These are phyloP conservation scores for Citropsis articulata DNA, from an alignment of 345 rosid species.

Conservation along the genomic window DNA sequence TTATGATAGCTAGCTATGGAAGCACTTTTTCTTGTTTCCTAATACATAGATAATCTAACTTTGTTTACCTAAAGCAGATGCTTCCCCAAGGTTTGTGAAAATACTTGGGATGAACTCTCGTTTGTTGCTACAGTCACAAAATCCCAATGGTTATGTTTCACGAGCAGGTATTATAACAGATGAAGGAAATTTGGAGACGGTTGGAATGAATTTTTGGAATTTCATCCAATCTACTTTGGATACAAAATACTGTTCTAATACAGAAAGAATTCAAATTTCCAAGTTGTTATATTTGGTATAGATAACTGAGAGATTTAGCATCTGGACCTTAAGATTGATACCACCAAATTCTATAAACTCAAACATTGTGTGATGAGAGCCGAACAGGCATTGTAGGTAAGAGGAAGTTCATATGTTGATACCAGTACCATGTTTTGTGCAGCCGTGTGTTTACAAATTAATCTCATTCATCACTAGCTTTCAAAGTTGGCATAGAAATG, in stretches of 20 bases:
- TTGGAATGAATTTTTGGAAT: constrained; percentile 37
- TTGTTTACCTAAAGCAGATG: constrained; percentile 19
- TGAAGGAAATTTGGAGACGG: constrained; percentile 31
- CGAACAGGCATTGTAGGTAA: no score
- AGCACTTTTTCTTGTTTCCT: background rate
- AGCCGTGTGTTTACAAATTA: background rate
- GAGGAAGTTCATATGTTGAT: constrained; percentile 18
- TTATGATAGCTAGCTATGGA: background rate
- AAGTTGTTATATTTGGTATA: constrained; percentile 27
- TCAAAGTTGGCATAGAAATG: background rate
- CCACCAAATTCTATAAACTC: background rate
- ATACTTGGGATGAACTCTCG: constrained; percentile 34
- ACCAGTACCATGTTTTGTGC: background rate
- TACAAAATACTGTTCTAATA: constrained; percentile 36
- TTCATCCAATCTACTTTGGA: constrained; percentile 29
- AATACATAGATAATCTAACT: background rate
- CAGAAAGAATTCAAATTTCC: constrained; percentile 32
- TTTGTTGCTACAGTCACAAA: constrained; percentile 22
- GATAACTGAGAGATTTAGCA: constrained; percentile 35
- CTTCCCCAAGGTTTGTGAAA: constrained; percentile 35
- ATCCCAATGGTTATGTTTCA: constrained; percentile 36
- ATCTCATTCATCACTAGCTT: background rate
- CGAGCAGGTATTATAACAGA: constrained; percentile 26
- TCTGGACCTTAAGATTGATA: constrained; percentile 1
- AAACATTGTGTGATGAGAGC: background rate